Evolutionary conservation across 148 eudicot species (phyloP).

Genomic region (Diospyros lotus): DNA sequence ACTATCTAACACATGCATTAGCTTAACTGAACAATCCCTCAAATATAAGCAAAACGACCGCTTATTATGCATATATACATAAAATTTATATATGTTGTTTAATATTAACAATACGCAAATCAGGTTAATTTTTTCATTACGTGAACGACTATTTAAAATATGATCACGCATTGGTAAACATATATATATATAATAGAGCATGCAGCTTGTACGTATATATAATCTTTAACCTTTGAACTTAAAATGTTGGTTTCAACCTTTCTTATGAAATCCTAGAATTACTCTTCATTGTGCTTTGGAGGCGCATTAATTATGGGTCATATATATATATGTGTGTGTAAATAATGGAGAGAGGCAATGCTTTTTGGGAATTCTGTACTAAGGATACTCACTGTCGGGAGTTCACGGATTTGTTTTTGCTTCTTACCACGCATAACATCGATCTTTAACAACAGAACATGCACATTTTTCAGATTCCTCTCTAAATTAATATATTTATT

Average conservation of each 20-base stretch:
- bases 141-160: background rate
- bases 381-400: conserved; percentile 5
- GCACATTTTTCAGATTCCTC: conserved; percentile 1
- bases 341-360: background rate
- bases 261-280: background rate
- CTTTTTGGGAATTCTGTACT: conserved; percentile 5
- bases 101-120: no score
- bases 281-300: background rate
- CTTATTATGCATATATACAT: no score
- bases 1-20: no score
- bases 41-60: no score
- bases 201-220: no score
- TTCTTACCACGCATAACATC: conserved; percentile 5
- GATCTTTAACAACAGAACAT: conserved; percentile 7
- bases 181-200: no score
- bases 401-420: conserved; percentile 12
- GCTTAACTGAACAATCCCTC: no score
- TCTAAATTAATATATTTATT: background rate
- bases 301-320: background rate
- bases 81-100: no score
- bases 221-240: background rate
- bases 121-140: no score
- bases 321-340: background rate
- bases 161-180: background rate
- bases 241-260: no score